These are phyloP conservation scores for Phytophthora lateralis DNA, from an alignment of 352 stramenopile genomes.

Conservation along the genomic window DNA sequence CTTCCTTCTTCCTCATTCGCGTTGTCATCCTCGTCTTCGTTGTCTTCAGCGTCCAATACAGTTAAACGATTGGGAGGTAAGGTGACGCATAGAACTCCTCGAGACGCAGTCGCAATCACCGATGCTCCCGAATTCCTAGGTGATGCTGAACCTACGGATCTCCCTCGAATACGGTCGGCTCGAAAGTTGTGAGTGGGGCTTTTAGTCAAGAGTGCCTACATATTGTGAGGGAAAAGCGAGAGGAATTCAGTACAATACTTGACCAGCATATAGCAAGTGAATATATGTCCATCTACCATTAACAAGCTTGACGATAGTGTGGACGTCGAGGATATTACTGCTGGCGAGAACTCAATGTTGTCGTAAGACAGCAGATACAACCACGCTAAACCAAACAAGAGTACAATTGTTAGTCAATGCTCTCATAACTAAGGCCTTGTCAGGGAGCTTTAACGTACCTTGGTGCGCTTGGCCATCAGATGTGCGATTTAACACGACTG, in stretches of 20 bases:
- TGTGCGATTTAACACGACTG: slow-evolving; percentile 29
- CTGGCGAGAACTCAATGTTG: slow-evolving; percentile 31
- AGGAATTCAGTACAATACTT: slow-evolving; percentile 10
- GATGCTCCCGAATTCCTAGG: slow-evolving; percentile 13
- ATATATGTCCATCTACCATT: slow-evolving; percentile 18
- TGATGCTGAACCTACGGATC: slow-evolving; percentile 21
- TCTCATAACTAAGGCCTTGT: too few relatives aligned
- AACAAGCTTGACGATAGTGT: slow-evolving; percentile 4
- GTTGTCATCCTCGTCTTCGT: slow-evolving; percentile 40
- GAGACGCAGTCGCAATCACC: slow-evolving; percentile 53
- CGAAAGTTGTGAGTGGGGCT: slow-evolving; percentile 23
- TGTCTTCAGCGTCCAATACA: slow-evolving; percentile 70
- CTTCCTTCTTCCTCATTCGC: slow-evolving; percentile 28
- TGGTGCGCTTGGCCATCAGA: slow-evolving; percentile 20
- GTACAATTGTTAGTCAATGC: slow-evolving; percentile 9
- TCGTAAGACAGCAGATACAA: slow-evolving; percentile 51
- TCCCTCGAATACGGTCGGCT: slow-evolving; percentile 24
- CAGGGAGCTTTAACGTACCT: slow-evolving; percentile 14
- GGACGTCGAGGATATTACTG: neutral
- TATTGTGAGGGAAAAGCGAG: neutral
- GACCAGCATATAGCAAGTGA: slow-evolving; percentile 1
- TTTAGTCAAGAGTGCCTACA: slow-evolving; percentile 15
- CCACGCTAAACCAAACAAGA: slow-evolving; percentile 37
- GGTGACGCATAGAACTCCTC: slow-evolving; percentile 59
- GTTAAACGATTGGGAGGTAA: slow-evolving; percentile 39